Base-by-base conservation (phyloP, 2,329 filamentous ascomycete species). In the Aaosphaeria pasadenensis region DNA sequence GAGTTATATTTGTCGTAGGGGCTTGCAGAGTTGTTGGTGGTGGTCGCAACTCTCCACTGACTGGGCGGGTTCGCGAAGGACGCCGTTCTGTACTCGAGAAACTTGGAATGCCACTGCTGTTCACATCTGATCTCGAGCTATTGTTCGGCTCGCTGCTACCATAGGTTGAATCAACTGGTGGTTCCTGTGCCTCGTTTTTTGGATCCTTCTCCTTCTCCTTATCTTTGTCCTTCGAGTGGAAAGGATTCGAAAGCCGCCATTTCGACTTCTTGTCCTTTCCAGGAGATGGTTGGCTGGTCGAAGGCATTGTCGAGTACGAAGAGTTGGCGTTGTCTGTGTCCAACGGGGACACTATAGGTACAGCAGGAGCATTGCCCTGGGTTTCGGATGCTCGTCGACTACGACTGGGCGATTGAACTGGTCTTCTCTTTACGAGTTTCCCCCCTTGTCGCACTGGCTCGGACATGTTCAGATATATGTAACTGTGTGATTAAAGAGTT, bases 191-290 rank as follows among this genome's bases (percentile, higher is more conserved):
- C 29, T 48, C 52, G 39, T 58, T 52, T 28, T 49, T 49, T 4
- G 41, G 47, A 7, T 60, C 54, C 11, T 59, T 58, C 11, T 63
- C 55, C 42, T 48, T 38, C 32, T 48, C 44, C 7, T 28, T 5
- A 11, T 63, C 55, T 48, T 67, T 68, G 30, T 67, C 64, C 49
- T 67, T 69, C 13, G 61, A 62, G 42, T 68, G 64, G 47, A 69
- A 70, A 3, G 63, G 63, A 29, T 67, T 68, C 7, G 66, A 70
- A 29, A 69, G 56, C 13, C 63, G 62, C 58, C 63, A 70, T 54
- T 65, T 67, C 6, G 66, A 69, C 33, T 57, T 62, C 56, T 69
- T 70, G 35, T 69, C 66, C 44, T 67, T 67, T 6, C 65, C 63
- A 1, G 49, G 43, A 13, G 57, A 42, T 6, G 60, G 49, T 40